Percentiles rank a stretch among this genome's conserved stretches.
These are phyloP conservation scores for Trichoderma brevicompactum DNA, from an alignment of 2,329 filamentous ascomycete species.

Conservation along the genomic window DNA sequence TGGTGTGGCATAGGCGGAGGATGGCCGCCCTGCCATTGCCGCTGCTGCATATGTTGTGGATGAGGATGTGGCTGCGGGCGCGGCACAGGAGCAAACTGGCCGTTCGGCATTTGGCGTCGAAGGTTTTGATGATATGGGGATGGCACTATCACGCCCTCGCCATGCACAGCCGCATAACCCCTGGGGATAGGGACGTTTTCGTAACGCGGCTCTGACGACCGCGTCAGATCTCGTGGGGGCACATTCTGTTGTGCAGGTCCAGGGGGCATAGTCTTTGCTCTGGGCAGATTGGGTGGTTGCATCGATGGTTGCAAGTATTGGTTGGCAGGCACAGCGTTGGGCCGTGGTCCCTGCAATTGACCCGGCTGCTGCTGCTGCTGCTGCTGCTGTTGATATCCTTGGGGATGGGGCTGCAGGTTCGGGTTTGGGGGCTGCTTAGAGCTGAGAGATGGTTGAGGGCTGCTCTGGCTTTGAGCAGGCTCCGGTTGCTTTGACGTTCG, in stretches of 20 bases:
- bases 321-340: background rate
- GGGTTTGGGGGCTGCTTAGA: slow-evolving; percentile 1
- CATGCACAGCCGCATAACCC: slow-evolving; percentile 45
- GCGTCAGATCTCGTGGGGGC: background rate
- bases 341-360: slow-evolving; percentile 28
- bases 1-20: background rate
- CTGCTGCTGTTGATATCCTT: slow-evolving; percentile 32
- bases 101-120: background rate
- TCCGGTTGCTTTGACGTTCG: slow-evolving; percentile 36
- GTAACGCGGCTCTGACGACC: slow-evolving; percentile 42
- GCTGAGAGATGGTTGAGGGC: background rate
- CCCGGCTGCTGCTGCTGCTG: slow-evolving; percentile 33
- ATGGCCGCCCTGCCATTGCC: slow-evolving; percentile 6
- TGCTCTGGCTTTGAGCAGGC: background rate
- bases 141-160: slow-evolving; percentile 41
- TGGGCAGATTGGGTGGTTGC: background rate
- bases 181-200: slow-evolving; percentile 45
- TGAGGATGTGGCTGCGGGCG: slow-evolving; percentile 4
- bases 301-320: slow-evolving; percentile 20
- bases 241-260: background rate
- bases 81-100: slow-evolving; percentile 22
- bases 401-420: slow-evolving; percentile 10
- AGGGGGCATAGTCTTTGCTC: slow-evolving; percentile 7
- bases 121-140: slow-evolving; percentile 37
- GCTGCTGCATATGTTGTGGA: slow-evolving; percentile 1